Percentiles rank a stretch among this genome's conserved stretches.
Conservation (phyloP, 2,329 filamentous ascomycete species). For the Coniella lustricola region DNA sequence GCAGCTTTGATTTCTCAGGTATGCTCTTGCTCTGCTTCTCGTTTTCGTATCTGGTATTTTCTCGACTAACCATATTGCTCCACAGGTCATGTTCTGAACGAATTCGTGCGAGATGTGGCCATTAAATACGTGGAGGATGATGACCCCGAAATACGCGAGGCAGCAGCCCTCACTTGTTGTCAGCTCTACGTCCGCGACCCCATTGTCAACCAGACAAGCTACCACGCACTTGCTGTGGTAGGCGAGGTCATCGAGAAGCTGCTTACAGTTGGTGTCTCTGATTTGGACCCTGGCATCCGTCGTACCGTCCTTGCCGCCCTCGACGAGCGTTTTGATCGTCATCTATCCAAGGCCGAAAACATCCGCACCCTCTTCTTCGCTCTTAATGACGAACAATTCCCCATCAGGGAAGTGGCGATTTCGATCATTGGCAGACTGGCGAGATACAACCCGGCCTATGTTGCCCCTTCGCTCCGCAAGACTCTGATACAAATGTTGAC, state of each 20-base stretch:
- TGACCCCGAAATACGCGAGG: conserved; percentile 86
- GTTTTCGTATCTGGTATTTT: too few species aligned
- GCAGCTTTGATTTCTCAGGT: conserved; percentile 89
- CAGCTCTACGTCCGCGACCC: conserved; percentile 96
- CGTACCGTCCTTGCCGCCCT: conserved; percentile 82
- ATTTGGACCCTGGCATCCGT: conserved; percentile 82
- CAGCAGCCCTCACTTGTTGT: conserved; percentile 92
- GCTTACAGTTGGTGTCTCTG: conserved; percentile 87
- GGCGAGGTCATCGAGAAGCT: conserved; percentile 97
- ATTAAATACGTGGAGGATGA: conserved; percentile 98
- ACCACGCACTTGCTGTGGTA: conserved; percentile 93
- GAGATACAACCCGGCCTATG: conserved; percentile 88
- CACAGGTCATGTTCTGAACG: conserved; percentile 72
- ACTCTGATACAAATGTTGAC: conserved; percentile 93
- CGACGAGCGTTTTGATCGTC: conserved; percentile 88
- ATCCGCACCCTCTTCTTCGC: conserved; percentile 93
- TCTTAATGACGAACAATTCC: conserved; percentile 89
- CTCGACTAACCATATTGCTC: conserved; percentile 10
- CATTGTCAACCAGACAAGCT: conserved; percentile 95
- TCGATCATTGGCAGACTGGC: conserved; percentile 93
- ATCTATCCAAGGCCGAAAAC: conserved; percentile 96
- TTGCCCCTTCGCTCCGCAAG: conserved; percentile 91
- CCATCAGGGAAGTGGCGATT: conserved; percentile 89
- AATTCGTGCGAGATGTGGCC: conserved; percentile 96
- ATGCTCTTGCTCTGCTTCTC: conserved; percentile 24